Evolutionary conservation across 2,329 filamentous ascomycete species (phyloP), one percentile per base, ranked within the genome.

Genomic region (Aspergillus sojae): DNA sequence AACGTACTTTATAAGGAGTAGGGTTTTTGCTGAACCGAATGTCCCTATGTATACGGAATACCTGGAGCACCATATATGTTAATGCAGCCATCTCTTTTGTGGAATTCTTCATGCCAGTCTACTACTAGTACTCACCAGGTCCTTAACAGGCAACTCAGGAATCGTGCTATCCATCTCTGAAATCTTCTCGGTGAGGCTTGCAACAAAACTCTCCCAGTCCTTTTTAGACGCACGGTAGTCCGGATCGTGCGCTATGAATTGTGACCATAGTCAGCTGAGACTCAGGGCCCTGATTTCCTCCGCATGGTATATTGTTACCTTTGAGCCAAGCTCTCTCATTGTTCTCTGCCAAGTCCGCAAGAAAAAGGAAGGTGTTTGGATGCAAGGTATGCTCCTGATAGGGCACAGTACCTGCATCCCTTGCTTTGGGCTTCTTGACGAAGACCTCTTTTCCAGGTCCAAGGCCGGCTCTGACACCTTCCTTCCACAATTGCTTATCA

Each of bases 31-130:
- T 91, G 79, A 96, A 97, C 61, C 93, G 88, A 50, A 95, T 85
- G 71, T 97, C 93, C 70, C 93, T 85, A 78, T 96, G 93, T 63
- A 97, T 95, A 65, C 93, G 89, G 75, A 94, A 96, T 55, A 93
- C 82, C 85, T 88, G 66, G 34, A 43, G 32, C 53, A 62, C 55
- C 48, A 52, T 6, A 39, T 21, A 48, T 59, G 58, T 69, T 62
- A 69, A 64, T 65, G 41, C 43, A 58, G 23, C 41, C 62, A 41
- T 48, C 36, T 55, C 62, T 14, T 55, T 28, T 26, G 7, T 26
- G 7, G 21, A 46, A 26, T 54, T n/a, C n/a, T 36, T 54, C 46
- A 23, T 10, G 45, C 23, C 23, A n/a, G 3, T 34, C 52, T 14
- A 34, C 58, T 60, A 21, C 57, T 46, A 48, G 30, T 41, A 61